phyloP scores from a whole-genome alignment of 768 basidiomycete species.

The Suillus paluster region DNA sequence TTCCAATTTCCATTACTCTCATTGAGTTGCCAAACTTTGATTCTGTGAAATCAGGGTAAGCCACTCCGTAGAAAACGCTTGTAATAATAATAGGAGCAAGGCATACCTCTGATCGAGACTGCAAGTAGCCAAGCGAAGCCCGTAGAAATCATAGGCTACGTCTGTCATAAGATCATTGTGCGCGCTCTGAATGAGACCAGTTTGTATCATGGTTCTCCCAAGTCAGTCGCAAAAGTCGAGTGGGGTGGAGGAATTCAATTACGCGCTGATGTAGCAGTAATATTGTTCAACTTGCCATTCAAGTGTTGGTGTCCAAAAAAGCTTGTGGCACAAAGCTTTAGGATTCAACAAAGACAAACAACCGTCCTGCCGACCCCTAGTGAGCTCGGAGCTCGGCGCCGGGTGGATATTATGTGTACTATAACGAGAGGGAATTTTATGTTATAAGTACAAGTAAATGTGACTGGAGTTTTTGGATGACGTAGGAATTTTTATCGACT shows the following conservation, averaged over 20 bases:
- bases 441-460: no score
- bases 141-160: constrained; percentile 90
- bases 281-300: neutral
- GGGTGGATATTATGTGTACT: no score
- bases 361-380: neutral
- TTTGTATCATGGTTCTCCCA: constrained; percentile 64
- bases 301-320: neutral
- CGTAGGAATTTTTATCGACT: no score
- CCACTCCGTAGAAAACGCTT: neutral
- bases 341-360: constrained; percentile 25
- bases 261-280: neutral
- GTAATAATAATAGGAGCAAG: neutral
- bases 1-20: constrained; percentile 75
- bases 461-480: no score
- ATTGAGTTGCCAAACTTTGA: constrained; percentile 86
- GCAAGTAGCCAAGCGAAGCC: constrained; percentile 78
- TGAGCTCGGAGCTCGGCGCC: no score
- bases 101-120: constrained; percentile 79
- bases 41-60: constrained; percentile 46
- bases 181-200: constrained; percentile 76
- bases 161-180: constrained; percentile 86
- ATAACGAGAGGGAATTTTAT: no score
- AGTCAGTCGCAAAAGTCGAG: neutral
- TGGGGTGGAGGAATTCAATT: neutral
- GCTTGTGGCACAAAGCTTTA: constrained; percentile 12